Percentiles rank a stretch among this genome's conserved stretches.
Evolutionary conservation across 805 yeast species (phyloP).

Genomic region (Tetrapisispora phaffii): DNA sequence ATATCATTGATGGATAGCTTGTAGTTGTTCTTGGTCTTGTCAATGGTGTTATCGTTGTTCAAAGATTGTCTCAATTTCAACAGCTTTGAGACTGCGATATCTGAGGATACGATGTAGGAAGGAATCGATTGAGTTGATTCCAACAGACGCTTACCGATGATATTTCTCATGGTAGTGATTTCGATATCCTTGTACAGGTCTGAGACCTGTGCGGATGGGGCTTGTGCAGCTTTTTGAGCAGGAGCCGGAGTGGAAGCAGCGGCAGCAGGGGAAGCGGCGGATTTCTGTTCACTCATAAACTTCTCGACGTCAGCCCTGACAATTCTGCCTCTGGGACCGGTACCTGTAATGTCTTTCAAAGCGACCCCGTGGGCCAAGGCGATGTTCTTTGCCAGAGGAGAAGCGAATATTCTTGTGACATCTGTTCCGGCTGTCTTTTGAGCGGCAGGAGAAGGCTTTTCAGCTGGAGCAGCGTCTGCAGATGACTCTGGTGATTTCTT

Average conservation of each 20-base stretch:
- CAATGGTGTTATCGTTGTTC: conserved; percentile 44
- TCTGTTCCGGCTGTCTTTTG: conserved; percentile 28
- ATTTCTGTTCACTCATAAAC: conserved; percentile 32
- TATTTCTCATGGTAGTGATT: conserved; percentile 83
- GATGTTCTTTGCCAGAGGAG: conserved; percentile 87
- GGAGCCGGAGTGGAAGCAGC: conserved; percentile 33
- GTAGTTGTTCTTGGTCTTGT: conserved; percentile 61
- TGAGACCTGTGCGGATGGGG: conserved; percentile 40
- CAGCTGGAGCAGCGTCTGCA: conserved; percentile 23
- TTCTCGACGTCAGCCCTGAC: conserved; percentile 82
- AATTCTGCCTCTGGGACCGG: conserved; percentile 95
- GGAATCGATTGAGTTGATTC: conserved; percentile 84
- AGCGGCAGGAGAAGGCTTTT: conserved; percentile 34
- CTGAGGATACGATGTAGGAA: conserved; percentile 83
- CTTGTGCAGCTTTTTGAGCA: conserved; percentile 36
- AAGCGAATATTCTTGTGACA: conserved; percentile 62
- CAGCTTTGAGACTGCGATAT: conserved; percentile 77
- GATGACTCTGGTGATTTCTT: conserved; percentile 22
- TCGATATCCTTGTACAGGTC: conserved; percentile 74
- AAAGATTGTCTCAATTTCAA: conserved; percentile 85
- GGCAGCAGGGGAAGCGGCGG: conserved; percentile 34
- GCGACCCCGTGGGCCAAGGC: conserved; percentile 90
- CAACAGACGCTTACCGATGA: conserved; percentile 80
- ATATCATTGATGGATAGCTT: conserved; percentile 90
- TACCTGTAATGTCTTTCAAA: conserved; percentile 73